These are phyloP conservation scores for Mallotus japonicus DNA, from an alignment of 441 rosid species.

Conservation along the genomic window DNA sequence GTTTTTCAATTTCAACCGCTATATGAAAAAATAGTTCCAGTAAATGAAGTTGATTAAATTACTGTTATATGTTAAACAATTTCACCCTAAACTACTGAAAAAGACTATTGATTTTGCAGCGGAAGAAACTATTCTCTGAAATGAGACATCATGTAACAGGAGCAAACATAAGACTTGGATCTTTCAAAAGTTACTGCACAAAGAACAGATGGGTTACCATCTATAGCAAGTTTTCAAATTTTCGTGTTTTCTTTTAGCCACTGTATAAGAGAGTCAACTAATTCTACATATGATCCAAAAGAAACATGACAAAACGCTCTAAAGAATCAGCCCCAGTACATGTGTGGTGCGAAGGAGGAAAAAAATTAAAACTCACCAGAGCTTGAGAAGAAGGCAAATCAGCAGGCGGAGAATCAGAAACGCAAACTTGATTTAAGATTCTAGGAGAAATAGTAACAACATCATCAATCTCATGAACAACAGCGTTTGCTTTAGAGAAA, in stretches of 20 bases:
- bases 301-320: not conserved
- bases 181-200: not conserved
- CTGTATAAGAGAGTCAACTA: not conserved
- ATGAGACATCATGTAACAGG: not conserved
- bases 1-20: not conserved
- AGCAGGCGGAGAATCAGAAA: constrained; percentile 40
- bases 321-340: not conserved
- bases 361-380: constrained; percentile 29
- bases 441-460: constrained; percentile 44
- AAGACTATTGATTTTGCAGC: too few relatives aligned
- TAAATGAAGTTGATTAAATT: not conserved
- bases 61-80: too few relatives aligned
- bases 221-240: too few relatives aligned
- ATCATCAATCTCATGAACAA: constrained; percentile 38
- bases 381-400: constrained; percentile 34
- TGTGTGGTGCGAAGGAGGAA: not conserved
- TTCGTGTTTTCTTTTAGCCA: not conserved
- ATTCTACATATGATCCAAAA: not conserved
- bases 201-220: not conserved
- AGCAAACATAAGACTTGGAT: not conserved
- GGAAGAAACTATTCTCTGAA: not conserved
- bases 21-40: not conserved
- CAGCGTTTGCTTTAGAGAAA: constrained; percentile 35
- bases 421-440: constrained; percentile 29
- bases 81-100: too few relatives aligned